Conservation (phyloP, 352 stramenopile species). For the Discostella stelligera region DNA sequence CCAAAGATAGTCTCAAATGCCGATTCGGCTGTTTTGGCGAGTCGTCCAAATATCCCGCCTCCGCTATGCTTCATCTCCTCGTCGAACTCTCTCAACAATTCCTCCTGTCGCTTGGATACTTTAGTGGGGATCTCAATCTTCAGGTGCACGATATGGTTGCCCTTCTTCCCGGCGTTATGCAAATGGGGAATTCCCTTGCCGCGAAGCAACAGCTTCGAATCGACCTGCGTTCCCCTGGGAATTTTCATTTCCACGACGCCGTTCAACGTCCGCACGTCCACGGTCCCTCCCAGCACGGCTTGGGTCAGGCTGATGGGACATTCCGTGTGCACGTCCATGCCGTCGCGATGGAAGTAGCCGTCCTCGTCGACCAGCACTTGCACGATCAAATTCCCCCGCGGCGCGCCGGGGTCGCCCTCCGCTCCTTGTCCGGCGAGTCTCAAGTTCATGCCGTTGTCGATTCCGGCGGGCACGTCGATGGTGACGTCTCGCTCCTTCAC, state of each 20-base stretch:
- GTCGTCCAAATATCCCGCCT: constrained; percentile 59
- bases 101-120: constrained; percentile 91
- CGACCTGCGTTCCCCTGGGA: constrained; percentile 92
- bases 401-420: constrained; percentile 84
- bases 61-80: constrained; percentile 76
- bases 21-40: constrained; percentile 62
- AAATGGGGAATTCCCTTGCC: constrained; percentile 95
- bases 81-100: constrained; percentile 94
- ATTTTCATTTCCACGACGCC: constrained; percentile 97
- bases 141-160: constrained; percentile 96
- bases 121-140: constrained; percentile 94
- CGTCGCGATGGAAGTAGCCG: constrained; percentile 94
- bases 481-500: constrained; percentile 91
- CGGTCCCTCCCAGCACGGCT: constrained; percentile 89
- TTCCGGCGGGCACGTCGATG: constrained; percentile 91
- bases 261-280: constrained; percentile 95
- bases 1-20: constrained; percentile 77
- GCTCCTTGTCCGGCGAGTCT: constrained; percentile 91
- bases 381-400: constrained; percentile 91
- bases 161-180: constrained; percentile 85
- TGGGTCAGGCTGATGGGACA: constrained; percentile 91
- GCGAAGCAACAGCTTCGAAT: constrained; percentile 93
- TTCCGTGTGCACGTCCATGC: constrained; percentile 92
- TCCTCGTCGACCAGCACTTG: constrained; percentile 91
- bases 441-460: constrained; percentile 95